phyloP scores from a whole-genome alignment of 345 rosid genomes.

The Garcia nutans region DNA sequence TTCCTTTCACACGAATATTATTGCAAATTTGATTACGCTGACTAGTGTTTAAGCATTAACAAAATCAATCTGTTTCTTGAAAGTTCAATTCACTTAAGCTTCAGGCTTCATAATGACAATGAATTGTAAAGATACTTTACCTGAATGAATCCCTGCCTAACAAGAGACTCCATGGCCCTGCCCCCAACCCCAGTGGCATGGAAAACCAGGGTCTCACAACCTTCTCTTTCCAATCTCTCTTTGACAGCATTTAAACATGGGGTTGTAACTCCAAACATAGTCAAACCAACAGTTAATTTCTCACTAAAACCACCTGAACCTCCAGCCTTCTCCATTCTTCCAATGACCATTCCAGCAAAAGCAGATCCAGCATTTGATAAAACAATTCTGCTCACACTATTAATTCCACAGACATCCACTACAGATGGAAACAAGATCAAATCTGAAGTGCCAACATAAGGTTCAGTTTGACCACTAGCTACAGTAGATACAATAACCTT shows the following conservation, averaged over 20 bases:
- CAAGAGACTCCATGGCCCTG: slow-evolving; percentile 87
- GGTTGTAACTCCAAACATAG: slow-evolving; percentile 97
- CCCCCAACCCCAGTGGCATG: slow-evolving; percentile 98
- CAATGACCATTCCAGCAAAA: slow-evolving; percentile 85
- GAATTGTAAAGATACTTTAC: slow-evolving; percentile 32
- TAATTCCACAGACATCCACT: slow-evolving; percentile 88
- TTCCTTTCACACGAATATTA: not conserved
- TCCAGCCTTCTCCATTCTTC: slow-evolving; percentile 38
- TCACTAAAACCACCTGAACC: slow-evolving; percentile 10
- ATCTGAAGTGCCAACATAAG: slow-evolving; percentile 83
- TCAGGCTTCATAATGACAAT: not conserved
- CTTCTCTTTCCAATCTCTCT: slow-evolving; percentile 59
- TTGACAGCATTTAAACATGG: slow-evolving; percentile 70
- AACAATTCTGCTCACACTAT: slow-evolving; percentile 75
- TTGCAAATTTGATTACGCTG: not conserved
- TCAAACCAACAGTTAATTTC: slow-evolving; percentile 66
- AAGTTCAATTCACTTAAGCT: not conserved
- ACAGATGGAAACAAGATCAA: slow-evolving; percentile 76
- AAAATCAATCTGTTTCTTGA: not conserved
- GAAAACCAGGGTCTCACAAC: slow-evolving; percentile 82
- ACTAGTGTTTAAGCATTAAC: not conserved
- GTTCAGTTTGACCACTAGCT: slow-evolving; percentile 79
- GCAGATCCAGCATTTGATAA: slow-evolving; percentile 87
- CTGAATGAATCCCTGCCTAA: slow-evolving; percentile 77
- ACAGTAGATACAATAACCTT: slow-evolving; percentile 88